Percentiles rank a stretch among this genome's conserved stretches.
Conservation (phyloP, 495 filamentous ascomycete genomes). For the Podospora pseudoanserina region DNA sequence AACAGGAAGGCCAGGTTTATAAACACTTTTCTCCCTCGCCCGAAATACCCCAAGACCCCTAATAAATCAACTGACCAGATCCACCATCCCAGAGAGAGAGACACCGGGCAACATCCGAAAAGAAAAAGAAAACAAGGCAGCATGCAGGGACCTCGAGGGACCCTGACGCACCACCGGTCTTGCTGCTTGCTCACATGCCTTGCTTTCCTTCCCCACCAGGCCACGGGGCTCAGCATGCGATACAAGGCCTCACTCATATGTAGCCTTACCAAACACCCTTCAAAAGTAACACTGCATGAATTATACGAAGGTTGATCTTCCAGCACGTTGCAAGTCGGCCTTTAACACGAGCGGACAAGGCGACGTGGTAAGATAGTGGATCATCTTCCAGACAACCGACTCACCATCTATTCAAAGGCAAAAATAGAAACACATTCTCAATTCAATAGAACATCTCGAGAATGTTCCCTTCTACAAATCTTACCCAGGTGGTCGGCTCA, state of each 20-base stretch:
- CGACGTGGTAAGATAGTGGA: background rate
- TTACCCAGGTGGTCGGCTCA: no score
- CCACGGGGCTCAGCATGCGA: background rate
- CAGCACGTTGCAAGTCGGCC: background rate
- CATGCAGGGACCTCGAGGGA: conserved; percentile 4
- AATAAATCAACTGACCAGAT: background rate
- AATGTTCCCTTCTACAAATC: background rate
- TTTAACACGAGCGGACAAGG: background rate
- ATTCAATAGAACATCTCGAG: background rate
- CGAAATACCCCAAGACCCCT: background rate
- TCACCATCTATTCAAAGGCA: background rate
- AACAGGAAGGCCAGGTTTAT: background rate
- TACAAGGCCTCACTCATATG: background rate
- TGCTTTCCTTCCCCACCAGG: background rate
- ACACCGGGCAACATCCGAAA: background rate
- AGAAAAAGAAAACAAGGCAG: conserved; percentile 13
- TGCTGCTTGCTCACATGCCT: background rate
- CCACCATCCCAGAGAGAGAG: background rate
- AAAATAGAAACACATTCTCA: background rate
- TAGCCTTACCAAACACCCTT: background rate
- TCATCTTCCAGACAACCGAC: background rate
- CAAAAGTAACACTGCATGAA: background rate
- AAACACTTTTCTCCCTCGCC: background rate
- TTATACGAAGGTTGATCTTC: background rate
- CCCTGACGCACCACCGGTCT: conserved; percentile 1